Evolutionary conservation across 2,329 filamentous ascomycete genomes (phyloP).

Genomic region (Cercospora zeae-maydis): DNA sequence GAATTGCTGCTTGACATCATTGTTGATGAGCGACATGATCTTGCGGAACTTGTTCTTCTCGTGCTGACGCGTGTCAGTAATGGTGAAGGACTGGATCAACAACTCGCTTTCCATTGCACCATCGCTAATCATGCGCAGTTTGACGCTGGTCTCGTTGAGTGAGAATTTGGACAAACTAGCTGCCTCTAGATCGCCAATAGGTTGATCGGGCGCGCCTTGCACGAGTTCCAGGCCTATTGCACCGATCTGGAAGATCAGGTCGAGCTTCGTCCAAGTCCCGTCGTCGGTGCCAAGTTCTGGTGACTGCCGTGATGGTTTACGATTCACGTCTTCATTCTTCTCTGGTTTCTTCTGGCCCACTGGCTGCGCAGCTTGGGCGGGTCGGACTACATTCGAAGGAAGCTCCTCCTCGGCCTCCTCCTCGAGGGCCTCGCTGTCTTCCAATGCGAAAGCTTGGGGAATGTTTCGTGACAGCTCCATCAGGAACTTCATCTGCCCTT

Average conservation of each 20-base stretch:
- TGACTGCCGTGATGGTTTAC: conserved; percentile 34
- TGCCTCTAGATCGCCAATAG: conserved; percentile 71
- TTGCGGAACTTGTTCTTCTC: conserved; percentile 95
- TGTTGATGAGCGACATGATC: conserved; percentile 97
- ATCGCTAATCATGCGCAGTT: conserved; percentile 89
- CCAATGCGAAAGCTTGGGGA: conserved; percentile 78
- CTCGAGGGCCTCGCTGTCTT: conserved; percentile 63
- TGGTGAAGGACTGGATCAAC: conserved; percentile 89
- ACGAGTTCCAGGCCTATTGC: conserved; percentile 87
- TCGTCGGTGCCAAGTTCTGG: conserved; percentile 68
- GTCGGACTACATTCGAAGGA: conserved; percentile 52
- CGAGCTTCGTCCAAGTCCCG: conserved; percentile 86
- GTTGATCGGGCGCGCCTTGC: conserved; percentile 68
- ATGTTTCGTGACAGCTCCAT: conserved; percentile 84
- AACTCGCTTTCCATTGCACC: conserved; percentile 89
- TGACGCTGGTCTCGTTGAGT: conserved; percentile 85
- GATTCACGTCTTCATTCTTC: conserved; percentile 16
- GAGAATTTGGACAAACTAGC: conserved; percentile 92
- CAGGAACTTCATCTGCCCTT: conserved; percentile 85
- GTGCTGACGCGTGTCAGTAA: conserved; percentile 81
- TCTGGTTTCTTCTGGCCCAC: conserved; percentile 39
- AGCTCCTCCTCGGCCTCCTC: conserved; percentile 73
- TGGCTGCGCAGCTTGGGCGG: conserved; percentile 49
- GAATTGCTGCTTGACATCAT: conserved; percentile 86
- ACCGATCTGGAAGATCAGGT: conserved; percentile 83